These are phyloP conservation scores for Hirsutella minnesotensis DNA, from an alignment of 2,329 filamentous ascomycete genomes.

Conservation along the genomic window DNA sequence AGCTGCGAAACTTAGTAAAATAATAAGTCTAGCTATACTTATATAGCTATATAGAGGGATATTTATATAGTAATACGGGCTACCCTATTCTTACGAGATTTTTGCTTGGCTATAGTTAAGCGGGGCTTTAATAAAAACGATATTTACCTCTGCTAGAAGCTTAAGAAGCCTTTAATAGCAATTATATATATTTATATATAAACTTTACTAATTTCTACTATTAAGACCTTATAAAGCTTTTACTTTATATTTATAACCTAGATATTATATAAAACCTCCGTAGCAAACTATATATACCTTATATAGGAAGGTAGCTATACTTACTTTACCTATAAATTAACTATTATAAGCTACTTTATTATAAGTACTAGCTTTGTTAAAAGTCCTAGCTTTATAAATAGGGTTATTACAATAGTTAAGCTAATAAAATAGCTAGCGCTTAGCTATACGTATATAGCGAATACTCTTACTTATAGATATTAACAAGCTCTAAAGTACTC, in stretches of 20 bases:
- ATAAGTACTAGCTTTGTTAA: not conserved
- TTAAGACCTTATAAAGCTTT: not conserved
- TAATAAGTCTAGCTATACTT: not conserved
- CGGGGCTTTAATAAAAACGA: not conserved
- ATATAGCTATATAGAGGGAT: not conserved
- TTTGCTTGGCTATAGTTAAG: not conserved
- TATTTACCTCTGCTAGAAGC: slow-evolving; percentile 1
- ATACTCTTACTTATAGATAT: not conserved
- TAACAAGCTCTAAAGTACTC: not conserved
- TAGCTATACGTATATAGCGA: not conserved
- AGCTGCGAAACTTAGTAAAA: not conserved
- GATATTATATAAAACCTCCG: slow-evolving; percentile 1
- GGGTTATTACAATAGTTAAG: not conserved
- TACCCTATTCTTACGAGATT: slow-evolving; percentile 1
- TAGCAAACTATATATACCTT: not conserved
- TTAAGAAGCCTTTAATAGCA: slow-evolving; percentile 1
- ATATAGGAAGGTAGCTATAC: too few relatives aligned
- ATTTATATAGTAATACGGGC: slow-evolving; percentile 1
- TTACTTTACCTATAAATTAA: not conserved
- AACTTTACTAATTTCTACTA: not conserved
- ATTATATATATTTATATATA: not conserved
- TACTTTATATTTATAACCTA: not conserved
- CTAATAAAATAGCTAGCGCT: not conserved
- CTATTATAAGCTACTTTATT: not conserved
- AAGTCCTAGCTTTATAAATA: not conserved